phyloP scores from a whole-genome alignment of 2,329 filamentous ascomycete species.

The Stachybotrys elegans region DNA sequence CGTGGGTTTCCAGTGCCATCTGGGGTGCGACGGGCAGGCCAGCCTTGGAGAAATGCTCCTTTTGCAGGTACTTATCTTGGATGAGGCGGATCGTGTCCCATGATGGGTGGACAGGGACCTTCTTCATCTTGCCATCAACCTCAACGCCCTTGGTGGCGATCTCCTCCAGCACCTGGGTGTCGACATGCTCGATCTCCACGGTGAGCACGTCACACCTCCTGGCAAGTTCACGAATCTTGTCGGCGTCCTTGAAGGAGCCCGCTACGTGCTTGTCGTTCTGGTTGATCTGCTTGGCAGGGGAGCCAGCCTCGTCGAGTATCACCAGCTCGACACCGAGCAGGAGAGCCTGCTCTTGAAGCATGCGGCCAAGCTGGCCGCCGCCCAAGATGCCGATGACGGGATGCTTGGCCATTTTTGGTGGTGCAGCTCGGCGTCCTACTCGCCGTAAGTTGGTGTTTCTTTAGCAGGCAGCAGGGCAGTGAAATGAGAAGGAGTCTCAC shows the following conservation, averaged over 20 bases:
- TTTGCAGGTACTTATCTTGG: constrained; percentile 91
- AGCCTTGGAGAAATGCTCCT: constrained; percentile 66
- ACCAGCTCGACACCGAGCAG: constrained; percentile 72
- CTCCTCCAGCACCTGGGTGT: constrained; percentile 84
- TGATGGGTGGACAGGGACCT: constrained; percentile 67
- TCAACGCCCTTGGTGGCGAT: constrained; percentile 59
- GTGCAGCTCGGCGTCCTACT: too few relatives aligned
- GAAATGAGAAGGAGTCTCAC: too few relatives aligned
- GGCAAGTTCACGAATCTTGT: constrained; percentile 76
- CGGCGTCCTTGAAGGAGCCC: constrained; percentile 82
- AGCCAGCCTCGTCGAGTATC: constrained; percentile 70
- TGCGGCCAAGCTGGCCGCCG: constrained; percentile 78
- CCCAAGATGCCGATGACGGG: constrained; percentile 49
- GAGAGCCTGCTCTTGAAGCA: constrained; percentile 83
- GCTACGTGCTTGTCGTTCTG: constrained; percentile 68
- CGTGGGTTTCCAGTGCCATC: constrained; percentile 54
- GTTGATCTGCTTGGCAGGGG: constrained; percentile 83
- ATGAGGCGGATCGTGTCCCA: constrained; percentile 85
- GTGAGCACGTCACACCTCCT: constrained; percentile 74
- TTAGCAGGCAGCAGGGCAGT: too few relatives aligned
- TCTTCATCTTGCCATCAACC: constrained; percentile 34
- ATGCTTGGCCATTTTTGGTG: constrained; percentile 21
- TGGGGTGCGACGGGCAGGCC: constrained; percentile 71
- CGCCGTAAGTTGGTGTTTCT: too few relatives aligned
- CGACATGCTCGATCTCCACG: constrained; percentile 92